Percentiles rank a stretch among this genome's conserved stretches.
Conservation (phyloP, 176 grass and related monocot genomes). For the Coix lacrymajobi region DNA sequence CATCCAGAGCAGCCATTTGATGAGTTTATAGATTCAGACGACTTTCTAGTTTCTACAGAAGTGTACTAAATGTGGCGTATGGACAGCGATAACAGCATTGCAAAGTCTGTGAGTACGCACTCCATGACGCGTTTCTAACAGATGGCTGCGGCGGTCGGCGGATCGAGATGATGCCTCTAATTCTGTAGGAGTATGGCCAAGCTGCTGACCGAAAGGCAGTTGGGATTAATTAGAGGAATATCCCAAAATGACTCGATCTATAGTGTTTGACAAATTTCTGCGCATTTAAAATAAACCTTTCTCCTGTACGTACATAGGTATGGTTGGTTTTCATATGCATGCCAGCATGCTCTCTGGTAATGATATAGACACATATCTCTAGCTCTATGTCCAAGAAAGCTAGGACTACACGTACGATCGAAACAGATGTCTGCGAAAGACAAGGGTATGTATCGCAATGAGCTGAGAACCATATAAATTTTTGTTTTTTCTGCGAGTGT, state of each 20-base stretch:
- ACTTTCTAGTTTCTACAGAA: not conserved
- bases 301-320: not conserved
- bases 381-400: no score
- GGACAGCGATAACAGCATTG: not conserved
- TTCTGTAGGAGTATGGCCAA: not conserved
- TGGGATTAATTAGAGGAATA: not conserved
- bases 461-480: no score
- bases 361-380: no score
- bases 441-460: no score
- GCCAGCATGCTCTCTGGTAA: no score
- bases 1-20: not conserved
- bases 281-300: not conserved
- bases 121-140: slow-evolving; percentile 21
- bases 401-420: no score
- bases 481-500: no score
- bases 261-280: not conserved
- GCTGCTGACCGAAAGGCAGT: not conserved
- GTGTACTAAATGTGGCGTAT: not conserved
- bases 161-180: not conserved
- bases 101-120: not conserved
- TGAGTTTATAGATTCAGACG: not conserved
- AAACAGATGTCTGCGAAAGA: no score
- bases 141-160: no score
- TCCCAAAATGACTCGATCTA: not conserved
- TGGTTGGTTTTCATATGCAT: not conserved